Conservation (phyloP, 1,139 yeast species). For the Hansenula sp. region DNA sequence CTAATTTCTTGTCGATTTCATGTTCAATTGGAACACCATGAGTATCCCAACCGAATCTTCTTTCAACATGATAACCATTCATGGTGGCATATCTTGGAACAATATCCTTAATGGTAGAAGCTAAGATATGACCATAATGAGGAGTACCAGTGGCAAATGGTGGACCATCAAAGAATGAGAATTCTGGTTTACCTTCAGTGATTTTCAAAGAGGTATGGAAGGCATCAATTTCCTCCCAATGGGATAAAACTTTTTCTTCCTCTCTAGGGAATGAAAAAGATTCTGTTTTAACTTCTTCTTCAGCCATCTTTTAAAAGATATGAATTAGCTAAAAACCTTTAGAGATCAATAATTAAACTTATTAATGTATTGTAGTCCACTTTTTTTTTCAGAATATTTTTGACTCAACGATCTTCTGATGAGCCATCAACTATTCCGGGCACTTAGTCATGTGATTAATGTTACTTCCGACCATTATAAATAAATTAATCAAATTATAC, state of each 20-base stretch:
- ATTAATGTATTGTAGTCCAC: no score
- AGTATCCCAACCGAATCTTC: conserved; percentile 99
- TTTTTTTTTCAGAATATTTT: neutral
- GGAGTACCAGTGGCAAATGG: conserved; percentile 99
- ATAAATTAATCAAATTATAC: neutral
- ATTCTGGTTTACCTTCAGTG: conserved; percentile 80
- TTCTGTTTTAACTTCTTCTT: conserved; percentile 12
- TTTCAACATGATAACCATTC: conserved; percentile 94
- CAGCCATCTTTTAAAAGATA: conserved; percentile 10
- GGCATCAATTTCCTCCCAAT: conserved; percentile 91
- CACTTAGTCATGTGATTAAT: neutral
- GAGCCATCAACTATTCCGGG: no score
- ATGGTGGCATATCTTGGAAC: conserved; percentile 97
- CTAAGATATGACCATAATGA: conserved; percentile 95
- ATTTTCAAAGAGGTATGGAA: conserved; percentile 82
- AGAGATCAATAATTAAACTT: no score
- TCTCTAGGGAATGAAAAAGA: conserved; percentile 68
- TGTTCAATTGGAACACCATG: conserved; percentile 99
- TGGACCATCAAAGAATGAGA: conserved; percentile 97
- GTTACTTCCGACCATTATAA: neutral
- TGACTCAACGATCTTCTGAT: neutral
- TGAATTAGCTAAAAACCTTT: neutral
- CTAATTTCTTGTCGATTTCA: conserved; percentile 95
- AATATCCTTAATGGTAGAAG: conserved; percentile 95
- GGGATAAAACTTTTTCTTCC: conserved; percentile 73